Evolutionary conservation across 2,329 filamentous ascomycete species (phyloP).

Genomic region (Calonectria henricotiae): DNA sequence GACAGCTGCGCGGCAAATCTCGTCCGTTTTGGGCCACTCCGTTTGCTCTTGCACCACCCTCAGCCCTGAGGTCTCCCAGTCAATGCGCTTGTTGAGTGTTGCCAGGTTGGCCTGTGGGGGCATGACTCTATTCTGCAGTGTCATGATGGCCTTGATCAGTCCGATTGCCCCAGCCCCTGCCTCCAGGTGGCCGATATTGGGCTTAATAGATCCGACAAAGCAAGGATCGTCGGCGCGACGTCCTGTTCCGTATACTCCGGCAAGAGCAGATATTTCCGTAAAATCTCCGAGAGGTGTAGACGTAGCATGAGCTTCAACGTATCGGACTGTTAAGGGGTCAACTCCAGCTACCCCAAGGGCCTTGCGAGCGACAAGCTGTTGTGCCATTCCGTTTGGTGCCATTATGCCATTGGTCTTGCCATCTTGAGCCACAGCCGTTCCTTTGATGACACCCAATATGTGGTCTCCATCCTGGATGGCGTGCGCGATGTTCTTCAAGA

Average conservation of each 20-base stretch:
- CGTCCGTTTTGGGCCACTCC: neutral
- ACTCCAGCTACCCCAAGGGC: slow-evolving; percentile 33
- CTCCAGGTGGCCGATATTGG: slow-evolving; percentile 6
- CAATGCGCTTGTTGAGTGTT: neutral
- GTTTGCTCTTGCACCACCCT: neutral
- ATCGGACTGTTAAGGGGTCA: slow-evolving; percentile 63
- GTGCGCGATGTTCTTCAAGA: slow-evolving; percentile 63
- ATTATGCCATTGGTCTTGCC: slow-evolving; percentile 62
- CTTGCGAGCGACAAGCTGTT: slow-evolving; percentile 56
- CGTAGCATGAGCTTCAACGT: slow-evolving; percentile 92
- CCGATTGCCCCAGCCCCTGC: slow-evolving; percentile 1
- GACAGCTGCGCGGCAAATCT: neutral
- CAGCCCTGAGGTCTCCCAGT: neutral
- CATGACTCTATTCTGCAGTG: neutral
- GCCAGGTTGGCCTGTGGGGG: slow-evolving; percentile 1
- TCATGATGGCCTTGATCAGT: slow-evolving; percentile 7
- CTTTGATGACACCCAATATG: slow-evolving; percentile 57
- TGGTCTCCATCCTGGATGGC: slow-evolving; percentile 62
- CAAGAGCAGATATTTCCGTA: slow-evolving; percentile 67
- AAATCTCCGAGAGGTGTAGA: slow-evolving; percentile 89
- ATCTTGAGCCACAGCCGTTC: slow-evolving; percentile 58
- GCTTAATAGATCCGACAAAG: slow-evolving; percentile 9
- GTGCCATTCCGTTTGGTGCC: slow-evolving; percentile 58
- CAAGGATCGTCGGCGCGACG: neutral
- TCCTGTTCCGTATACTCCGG: neutral